Evolutionary conservation across 306 rosid species (phyloP), one percentile per base, ranked within the genome.

Genomic region (Casuarina glauca): DNA sequence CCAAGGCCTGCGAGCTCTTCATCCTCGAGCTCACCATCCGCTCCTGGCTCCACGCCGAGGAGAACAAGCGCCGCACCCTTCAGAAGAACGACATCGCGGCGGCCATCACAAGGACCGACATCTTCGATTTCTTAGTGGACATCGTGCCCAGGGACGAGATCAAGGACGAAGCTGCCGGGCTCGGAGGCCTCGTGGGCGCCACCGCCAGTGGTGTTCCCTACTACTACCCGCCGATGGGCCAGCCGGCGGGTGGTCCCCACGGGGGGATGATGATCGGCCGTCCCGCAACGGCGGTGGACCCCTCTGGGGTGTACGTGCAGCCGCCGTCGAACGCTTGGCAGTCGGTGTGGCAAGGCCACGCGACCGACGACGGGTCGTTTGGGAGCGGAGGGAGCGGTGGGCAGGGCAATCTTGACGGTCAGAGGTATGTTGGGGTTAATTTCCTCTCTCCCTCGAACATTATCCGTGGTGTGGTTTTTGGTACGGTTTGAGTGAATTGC

Each of bases 311-410:
- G 11, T 93, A 93, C 46, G 96, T 71, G 20, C 97, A 92, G 83
- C 97, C 97, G 0, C 99, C 99, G 1, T 95, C 99, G 0, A 97
- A 95, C 83, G 99, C 99, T 3, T 95, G 97, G 99, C 97, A 93
- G 79, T 91, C 97, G 0, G 97, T 88, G 63, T 92, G 98, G 98
- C 97, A 94, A 89, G 66, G 90, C 16, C 71, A 66, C 2, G 83
- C 86, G 3, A 76, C 91, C 10, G 94, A 90, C 4, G 98, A 94
- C 7, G 89, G 85, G 12, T 86, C 93, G 5, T 94, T 89, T 48
- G 91, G 86, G 17, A 81, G 89, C 44, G 96, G 92, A 8, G 96
- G 87, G 6, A 83, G 82, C 77, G 79, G 80, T 44, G 89, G 88
- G 6, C 97, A 92, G 84, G 96, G 91, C 2, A 90, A 87, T 84